phyloP scores from a whole-genome alignment of 495 filamentous ascomycete species.

The Hypoxylon subgilvum region DNA sequence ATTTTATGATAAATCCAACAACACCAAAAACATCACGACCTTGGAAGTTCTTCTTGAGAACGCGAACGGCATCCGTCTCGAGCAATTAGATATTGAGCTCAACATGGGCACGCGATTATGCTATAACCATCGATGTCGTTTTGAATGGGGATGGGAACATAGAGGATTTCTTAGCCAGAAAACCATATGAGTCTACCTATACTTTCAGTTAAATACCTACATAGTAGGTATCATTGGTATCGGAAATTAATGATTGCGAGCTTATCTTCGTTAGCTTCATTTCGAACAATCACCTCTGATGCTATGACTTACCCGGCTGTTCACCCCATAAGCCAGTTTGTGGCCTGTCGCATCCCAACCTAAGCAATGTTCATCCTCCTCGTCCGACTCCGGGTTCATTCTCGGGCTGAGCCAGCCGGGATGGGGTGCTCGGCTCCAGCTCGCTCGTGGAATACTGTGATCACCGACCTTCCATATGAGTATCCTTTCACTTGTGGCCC shows the following conservation, averaged over 20 bases:
- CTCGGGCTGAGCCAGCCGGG: slow-evolving; percentile 58
- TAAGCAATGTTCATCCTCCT: slow-evolving; percentile 62
- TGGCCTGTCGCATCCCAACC: slow-evolving; percentile 80
- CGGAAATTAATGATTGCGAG: slow-evolving; percentile 58
- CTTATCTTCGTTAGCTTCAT: slow-evolving; percentile 35
- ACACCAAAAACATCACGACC: too few species aligned
- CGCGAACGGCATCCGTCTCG: too few species aligned
- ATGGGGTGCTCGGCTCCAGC: slow-evolving; percentile 60
- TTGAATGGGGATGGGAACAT: too few species aligned
- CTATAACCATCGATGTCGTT: too few species aligned
- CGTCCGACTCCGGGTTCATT: slow-evolving; percentile 51
- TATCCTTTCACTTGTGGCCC: slow-evolving; percentile 67
- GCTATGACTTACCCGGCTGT: slow-evolving; percentile 64
- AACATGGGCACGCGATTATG: too few species aligned
- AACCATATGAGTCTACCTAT: too few species aligned
- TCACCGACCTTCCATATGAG: slow-evolving; percentile 77
- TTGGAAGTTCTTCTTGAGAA: too few species aligned
- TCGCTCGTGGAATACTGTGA: slow-evolving; percentile 66
- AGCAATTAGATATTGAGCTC: too few species aligned
- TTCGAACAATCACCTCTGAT: not conserved
- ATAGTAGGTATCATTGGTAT: too few species aligned
- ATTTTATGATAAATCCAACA: too few species aligned
- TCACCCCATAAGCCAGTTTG: slow-evolving; percentile 73
- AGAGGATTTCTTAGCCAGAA: too few species aligned
- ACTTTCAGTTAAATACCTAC: too few species aligned